Conservation (phyloP, 306 rosid species). For the Casuarina cunninghamiana region DNA sequence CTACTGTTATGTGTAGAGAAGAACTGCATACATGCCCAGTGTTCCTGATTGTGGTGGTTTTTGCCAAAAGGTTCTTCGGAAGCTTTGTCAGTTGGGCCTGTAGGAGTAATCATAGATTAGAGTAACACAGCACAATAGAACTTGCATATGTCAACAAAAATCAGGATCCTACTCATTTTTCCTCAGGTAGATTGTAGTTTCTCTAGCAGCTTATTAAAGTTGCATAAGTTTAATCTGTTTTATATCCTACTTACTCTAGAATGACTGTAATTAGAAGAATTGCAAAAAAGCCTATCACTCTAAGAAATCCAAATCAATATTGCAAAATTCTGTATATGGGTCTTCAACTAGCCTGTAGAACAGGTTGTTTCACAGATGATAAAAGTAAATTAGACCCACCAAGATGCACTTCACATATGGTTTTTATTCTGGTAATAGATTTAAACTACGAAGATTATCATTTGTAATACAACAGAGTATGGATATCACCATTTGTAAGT, state of each 20-base stretch:
- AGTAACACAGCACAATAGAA: neutral
- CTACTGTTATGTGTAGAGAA: slow-evolving; percentile 6
- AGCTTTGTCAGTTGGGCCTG: slow-evolving; percentile 77
- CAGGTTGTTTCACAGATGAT: neutral
- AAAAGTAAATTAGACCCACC: neutral
- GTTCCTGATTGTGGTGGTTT: slow-evolving; percentile 62
- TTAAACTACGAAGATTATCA: neutral
- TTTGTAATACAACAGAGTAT: neutral
- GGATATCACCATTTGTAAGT: neutral
- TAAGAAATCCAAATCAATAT: neutral
- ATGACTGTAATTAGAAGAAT: neutral
- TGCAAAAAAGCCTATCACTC: neutral
- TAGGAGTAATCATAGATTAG: slow-evolving; percentile 6
- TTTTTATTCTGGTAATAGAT: neutral
- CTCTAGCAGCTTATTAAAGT: neutral
- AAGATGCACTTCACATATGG: neutral
- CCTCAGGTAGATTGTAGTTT: neutral
- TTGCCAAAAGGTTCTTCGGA: slow-evolving; percentile 77
- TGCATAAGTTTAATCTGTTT: neutral
- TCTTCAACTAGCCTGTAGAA: neutral
- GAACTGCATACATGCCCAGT: slow-evolving; percentile 67
- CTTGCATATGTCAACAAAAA: neutral
- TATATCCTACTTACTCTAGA: neutral
- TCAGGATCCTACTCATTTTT: neutral
- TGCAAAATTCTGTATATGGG: neutral